phyloP scores from a whole-genome alignment of 768 basidiomycete genomes.

The Mycena rebaudengoi region DNA sequence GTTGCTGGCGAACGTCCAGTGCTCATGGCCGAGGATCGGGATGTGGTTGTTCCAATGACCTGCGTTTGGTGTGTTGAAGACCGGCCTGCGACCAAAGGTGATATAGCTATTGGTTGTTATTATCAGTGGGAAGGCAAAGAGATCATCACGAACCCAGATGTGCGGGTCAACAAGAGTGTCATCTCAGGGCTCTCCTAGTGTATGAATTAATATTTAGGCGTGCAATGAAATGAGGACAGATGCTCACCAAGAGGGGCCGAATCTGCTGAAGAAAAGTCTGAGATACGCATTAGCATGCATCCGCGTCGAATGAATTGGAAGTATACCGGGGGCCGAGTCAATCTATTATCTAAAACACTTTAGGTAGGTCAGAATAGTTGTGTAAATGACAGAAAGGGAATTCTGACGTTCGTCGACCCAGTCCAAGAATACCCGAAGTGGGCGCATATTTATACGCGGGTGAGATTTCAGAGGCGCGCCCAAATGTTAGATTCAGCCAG shows the following conservation, averaged over 20 bases:
- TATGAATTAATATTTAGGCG: background rate
- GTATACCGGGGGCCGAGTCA: too few relatives aligned
- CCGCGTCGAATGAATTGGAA: too few relatives aligned
- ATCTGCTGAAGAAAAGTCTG: background rate
- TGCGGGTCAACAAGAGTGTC: background rate
- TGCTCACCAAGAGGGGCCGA: background rate
- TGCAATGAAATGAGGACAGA: background rate
- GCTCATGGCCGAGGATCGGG: background rate
- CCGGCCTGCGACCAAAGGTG: background rate
- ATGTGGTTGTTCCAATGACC: background rate
- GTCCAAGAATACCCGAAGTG: background rate
- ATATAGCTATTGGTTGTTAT: background rate
- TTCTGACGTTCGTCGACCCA: background rate
- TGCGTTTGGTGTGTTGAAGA: background rate
- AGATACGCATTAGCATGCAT: background rate
- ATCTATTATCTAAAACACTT: too few relatives aligned
- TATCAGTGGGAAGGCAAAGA: background rate
- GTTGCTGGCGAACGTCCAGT: background rate
- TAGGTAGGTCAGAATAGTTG: background rate
- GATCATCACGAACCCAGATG: background rate
- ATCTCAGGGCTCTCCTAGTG: conserved; percentile 7
- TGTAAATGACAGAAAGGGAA: background rate
- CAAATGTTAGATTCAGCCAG: background rate
- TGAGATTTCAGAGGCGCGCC: background rate
- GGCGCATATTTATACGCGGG: background rate